Base-by-base conservation (phyloP, 192 early-diverging fungal species). In the Chytriomyces sp. region DNA sequence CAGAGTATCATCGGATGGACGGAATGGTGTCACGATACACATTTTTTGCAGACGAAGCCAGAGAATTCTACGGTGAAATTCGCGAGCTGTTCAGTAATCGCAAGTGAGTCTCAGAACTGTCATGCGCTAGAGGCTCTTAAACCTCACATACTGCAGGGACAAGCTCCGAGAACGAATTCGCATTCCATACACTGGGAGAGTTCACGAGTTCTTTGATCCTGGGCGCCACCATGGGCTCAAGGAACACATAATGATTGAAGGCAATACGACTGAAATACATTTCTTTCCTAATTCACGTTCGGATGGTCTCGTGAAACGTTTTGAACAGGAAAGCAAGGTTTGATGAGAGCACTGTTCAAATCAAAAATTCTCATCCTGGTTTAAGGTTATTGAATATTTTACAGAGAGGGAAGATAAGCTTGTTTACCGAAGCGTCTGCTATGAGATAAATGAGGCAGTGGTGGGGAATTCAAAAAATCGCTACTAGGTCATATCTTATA, bases 21-120 rank as follows among this genome's bases (percentile, higher is more conserved):
- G 86, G 86, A 8, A 84, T 88, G 82, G 80, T 86, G n/a, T 76
- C 75, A 2, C 74, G 86, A 10, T 74, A 82, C 39, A 86, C 81
- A 22, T 82, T 83, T 68, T 83, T 80, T 72, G 76, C 79, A 2
- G 78, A 82, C 37, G 82, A 84, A 32, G 49, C 60, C 34, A 70
- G 55, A n/a, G 79, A 58, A 0, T 82, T 81, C 53, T 72, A 72
- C 26, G 82, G 82, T 31, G 83, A 84, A 62, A 85, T 85, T 8
- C 70, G 75, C 22, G 86, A 88, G 52, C 49, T 61, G 5, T 88
- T 83, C 44, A 56, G 12, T 25, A 88, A 88, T 73, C 64, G 86
- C 68, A 80, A 74, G 83, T 85, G 44, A 44, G 54, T 32, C n/a
- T 17, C 40, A 6, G 8, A 38, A 12, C 38, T 77, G 59, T n/a